phyloP scores from a whole-genome alignment of 2,329 filamentous ascomycete species.

The Cadophora malorum region DNA sequence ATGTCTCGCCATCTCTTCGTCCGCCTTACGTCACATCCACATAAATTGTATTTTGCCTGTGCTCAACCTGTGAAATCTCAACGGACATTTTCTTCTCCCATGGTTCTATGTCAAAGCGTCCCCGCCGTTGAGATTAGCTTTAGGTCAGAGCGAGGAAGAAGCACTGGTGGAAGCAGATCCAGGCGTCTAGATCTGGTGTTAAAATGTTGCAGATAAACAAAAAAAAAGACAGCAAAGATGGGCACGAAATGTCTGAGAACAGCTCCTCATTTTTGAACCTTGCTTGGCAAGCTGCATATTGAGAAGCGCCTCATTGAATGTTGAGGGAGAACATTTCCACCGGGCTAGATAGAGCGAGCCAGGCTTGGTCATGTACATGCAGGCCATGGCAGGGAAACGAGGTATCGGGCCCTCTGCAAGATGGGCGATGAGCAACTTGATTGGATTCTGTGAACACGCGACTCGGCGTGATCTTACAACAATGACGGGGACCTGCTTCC shows the following conservation, averaged over 20 bases:
- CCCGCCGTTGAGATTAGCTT: slow-evolving; percentile 29
- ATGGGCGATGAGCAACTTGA: slow-evolving; percentile 26
- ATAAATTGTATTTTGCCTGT: slow-evolving; percentile 25
- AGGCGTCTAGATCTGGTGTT: slow-evolving; percentile 6
- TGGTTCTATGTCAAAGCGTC: slow-evolving; percentile 29
- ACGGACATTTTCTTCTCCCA: slow-evolving; percentile 22
- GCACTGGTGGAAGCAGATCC: background rate
- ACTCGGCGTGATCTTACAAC: slow-evolving; percentile 32
- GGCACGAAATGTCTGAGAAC: slow-evolving; percentile 1
- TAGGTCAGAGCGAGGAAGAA: slow-evolving; percentile 20
- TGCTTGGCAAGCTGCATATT: slow-evolving; percentile 18
- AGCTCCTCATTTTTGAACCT: slow-evolving; percentile 4
- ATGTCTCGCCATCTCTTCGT: slow-evolving; percentile 21
- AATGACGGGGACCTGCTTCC: slow-evolving; percentile 31
- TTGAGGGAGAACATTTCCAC: slow-evolving; percentile 4
- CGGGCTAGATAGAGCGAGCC: background rate
- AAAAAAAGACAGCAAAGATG: background rate
- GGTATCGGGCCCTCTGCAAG: slow-evolving; percentile 28
- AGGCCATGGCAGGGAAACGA: slow-evolving; percentile 28
- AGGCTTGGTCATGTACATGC: slow-evolving; percentile 26
- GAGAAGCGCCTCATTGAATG: background rate
- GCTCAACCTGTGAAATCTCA: slow-evolving; percentile 17
- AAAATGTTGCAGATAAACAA: background rate
- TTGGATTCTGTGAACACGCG: slow-evolving; percentile 34
- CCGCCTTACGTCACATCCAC: slow-evolving; percentile 29